Base-by-base conservation (phyloP, 129 eudicot species). In the Centaurea solstitialis region DNA sequence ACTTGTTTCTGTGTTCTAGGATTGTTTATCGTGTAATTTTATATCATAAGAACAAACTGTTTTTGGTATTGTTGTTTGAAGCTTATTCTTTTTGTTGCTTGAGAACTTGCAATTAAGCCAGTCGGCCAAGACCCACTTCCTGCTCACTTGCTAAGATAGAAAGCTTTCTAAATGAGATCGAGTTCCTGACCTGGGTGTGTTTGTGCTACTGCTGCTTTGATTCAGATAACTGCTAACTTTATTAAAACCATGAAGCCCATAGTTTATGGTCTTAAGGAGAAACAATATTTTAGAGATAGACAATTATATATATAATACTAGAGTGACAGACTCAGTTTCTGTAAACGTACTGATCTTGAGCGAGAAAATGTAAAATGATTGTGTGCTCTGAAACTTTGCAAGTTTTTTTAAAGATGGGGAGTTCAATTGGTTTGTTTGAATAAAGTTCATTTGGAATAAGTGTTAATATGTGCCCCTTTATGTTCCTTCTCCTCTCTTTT, bases 1-100 rank as follows among this genome's bases (percentile, higher is more conserved):
- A 59, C 70, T 64, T 39, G 38, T 76, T 76, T 76, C 21, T 64
- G 20, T 65, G 80, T 53, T 62, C 26, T 64, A 64, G 80, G 73
- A 38, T 38, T 62, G 72, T 76, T 64, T 64, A 53, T 53, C n/a
- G 18, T 53, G 18, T 53, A 11, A 15, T 53, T 45, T 35, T 76
- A 18, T 39, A 39, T 76, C 59, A 22, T 59, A 76, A 18, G 71
- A 76, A 76, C 65, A 57, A 57, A 57, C 22, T 17, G 23, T 57
- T 28, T 8, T 70, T 26, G 40, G 74, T 10, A 38, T 72, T 72
- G 64, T 45, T 33, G 37, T 40, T 41, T 73, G 28, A 39, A 73
- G 1, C 72, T 24, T 15, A 17, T 17, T 28, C 45, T 11, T 11
- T 71, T 43, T 21, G 64, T 7, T 73, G 61, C 64, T 41, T 39